A percentile compares a stretch with the other conserved stretches of the same genome.
Evolutionary conservation across 176 grass and related monocot genomes (phyloP).

Genomic region (Luzula sylvatica): DNA sequence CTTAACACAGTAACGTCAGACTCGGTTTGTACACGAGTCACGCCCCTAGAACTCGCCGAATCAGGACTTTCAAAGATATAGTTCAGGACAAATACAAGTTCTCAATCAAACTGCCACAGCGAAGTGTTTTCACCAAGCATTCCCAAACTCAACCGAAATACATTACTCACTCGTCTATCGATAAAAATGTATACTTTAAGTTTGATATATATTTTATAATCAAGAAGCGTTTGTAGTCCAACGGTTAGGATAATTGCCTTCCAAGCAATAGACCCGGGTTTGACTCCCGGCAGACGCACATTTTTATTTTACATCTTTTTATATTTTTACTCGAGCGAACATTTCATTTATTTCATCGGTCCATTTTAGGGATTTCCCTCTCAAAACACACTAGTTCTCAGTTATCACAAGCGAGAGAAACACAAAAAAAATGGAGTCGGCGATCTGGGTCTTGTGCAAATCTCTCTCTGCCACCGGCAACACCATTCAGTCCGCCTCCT

Average conservation of each 20-base stretch:
- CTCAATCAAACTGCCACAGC: too few relatives aligned
- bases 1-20: slow-evolving; percentile 45
- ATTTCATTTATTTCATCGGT: not conserved
- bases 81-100: too few relatives aligned
- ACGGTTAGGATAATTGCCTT: slow-evolving; percentile 98
- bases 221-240: slow-evolving; percentile 70
- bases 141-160: too few relatives aligned
- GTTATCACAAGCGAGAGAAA: too few relatives aligned
- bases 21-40: slow-evolving; percentile 52
- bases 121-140: too few relatives aligned
- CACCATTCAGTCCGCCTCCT: slow-evolving; percentile 47
- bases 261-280: slow-evolving; percentile 93
- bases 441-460: slow-evolving; percentile 40
- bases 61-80: too few relatives aligned
- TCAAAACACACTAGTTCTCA: not conserved
- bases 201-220: too few relatives aligned
- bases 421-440: slow-evolving; percentile 34
- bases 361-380: too few relatives aligned
- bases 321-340: too few relatives aligned
- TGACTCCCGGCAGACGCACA: slow-evolving; percentile 68
- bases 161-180: too few relatives aligned
- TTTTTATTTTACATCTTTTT: too few relatives aligned
- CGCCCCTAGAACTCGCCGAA: slow-evolving; percentile 13
- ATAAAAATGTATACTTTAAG: too few relatives aligned
- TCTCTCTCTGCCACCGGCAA: slow-evolving; percentile 38